These are phyloP conservation scores for Theobroma grandiflorum DNA, from an alignment of 441 rosid species.

Conservation along the genomic window DNA sequence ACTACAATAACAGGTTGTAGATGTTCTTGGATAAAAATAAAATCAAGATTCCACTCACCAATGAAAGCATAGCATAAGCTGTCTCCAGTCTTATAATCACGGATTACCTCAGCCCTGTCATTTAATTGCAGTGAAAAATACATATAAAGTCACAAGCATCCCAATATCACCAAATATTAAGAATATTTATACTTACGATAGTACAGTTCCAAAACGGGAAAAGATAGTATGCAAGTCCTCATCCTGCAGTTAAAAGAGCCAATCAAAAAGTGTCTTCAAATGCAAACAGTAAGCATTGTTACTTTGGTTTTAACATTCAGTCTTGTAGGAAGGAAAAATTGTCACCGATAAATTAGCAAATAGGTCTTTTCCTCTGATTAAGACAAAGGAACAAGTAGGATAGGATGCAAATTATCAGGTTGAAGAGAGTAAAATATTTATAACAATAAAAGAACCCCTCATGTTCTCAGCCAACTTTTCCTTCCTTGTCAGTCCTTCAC, in stretches of 20 bases:
- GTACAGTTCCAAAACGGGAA: slow-evolving; percentile 94
- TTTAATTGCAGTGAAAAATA: slow-evolving; percentile 23
- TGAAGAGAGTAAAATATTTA: background rate
- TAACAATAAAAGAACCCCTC: background rate
- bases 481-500: background rate
- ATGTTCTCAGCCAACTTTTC: slow-evolving; percentile 17
- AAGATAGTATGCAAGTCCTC: slow-evolving; percentile 97
- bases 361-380: background rate
- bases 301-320: slow-evolving; percentile 7
- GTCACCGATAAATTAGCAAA: background rate
- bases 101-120: slow-evolving; percentile 89
- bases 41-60: slow-evolving; percentile 56
- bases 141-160: background rate
- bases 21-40: slow-evolving; percentile 12
- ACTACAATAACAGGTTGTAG: slow-evolving; percentile 16
- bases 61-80: slow-evolving; percentile 95
- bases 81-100: slow-evolving; percentile 97
- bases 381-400: slow-evolving; percentile 7
- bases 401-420: background rate
- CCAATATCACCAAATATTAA: slow-evolving; percentile 19
- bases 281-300: background rate
- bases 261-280: slow-evolving; percentile 18
- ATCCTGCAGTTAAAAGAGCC: slow-evolving; percentile 66
- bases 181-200: slow-evolving; percentile 61
- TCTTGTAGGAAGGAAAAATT: slow-evolving; percentile 13